A percentile compares a stretch with the other conserved stretches of the same genome.
Conservation (phyloP, 2,329 filamentous ascomycete genomes). For the Colletotrichum musae region DNA sequence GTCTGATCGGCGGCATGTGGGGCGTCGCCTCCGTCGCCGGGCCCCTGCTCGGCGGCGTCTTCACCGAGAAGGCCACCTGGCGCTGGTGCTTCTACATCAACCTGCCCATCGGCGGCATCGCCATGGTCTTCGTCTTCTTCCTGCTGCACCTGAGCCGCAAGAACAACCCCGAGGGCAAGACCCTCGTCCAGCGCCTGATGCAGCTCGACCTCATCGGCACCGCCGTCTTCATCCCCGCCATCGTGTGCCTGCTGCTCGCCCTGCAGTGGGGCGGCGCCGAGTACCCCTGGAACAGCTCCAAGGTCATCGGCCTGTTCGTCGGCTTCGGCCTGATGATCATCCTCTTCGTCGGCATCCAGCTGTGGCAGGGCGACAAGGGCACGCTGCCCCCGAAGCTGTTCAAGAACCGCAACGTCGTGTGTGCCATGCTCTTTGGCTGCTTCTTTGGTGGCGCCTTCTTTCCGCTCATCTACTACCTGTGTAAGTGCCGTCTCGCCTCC, state of each 20-base stretch:
- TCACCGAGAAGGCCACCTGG: conserved; percentile 65
- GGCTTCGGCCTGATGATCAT: conserved; percentile 61
- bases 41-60: conserved; percentile 65
- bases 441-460: conserved; percentile 68
- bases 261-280: conserved; percentile 70
- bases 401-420: conserved; percentile 58
- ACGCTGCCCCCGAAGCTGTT: conserved; percentile 66
- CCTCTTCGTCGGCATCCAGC: conserved; percentile 63
- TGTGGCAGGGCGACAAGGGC: conserved; percentile 62
- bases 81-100: conserved; percentile 66
- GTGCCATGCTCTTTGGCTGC: conserved; percentile 58
- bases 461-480: conserved; percentile 67
- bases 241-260: conserved; percentile 68
- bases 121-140: conserved; percentile 63
- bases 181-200: conserved; percentile 55
- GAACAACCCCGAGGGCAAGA: conserved; percentile 50
- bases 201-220: conserved; percentile 70
- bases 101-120: conserved; percentile 62
- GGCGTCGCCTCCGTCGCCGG: conserved; percentile 68
- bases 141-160: conserved; percentile 54
- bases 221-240: conserved; percentile 64
- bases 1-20: conserved; percentile 69
- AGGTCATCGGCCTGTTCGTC: conserved; percentile 66
- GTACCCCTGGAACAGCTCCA: conserved; percentile 64
- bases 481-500: conserved; percentile 49